Conservation (phyloP, 2,329 filamentous ascomycete genomes). For the Nakataea oryzae region DNA sequence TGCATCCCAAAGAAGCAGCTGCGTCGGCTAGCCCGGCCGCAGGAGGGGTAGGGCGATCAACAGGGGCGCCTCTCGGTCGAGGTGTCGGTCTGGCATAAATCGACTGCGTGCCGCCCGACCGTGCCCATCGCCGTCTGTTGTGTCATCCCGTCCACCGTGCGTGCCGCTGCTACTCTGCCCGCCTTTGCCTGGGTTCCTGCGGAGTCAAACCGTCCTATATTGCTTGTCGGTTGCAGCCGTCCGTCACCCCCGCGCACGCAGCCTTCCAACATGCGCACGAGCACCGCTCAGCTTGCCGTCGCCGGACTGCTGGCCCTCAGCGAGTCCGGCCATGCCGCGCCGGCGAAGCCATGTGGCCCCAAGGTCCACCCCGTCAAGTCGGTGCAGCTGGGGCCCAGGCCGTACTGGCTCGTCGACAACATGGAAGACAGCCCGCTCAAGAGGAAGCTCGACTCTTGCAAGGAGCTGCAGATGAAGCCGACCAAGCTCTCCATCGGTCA, state of each 20-base stretch:
- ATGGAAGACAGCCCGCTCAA: constrained; percentile 53
- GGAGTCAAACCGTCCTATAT: background rate
- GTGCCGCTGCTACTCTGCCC: background rate
- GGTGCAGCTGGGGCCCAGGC: constrained; percentile 52
- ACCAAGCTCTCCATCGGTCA: constrained; percentile 51
- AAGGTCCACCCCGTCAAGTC: constrained; percentile 23
- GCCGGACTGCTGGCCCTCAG: constrained; percentile 1
- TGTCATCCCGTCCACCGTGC: background rate
- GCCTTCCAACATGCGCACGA: background rate
- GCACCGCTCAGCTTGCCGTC: background rate
- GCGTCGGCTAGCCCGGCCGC: background rate
- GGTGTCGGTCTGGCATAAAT: background rate
- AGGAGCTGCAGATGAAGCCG: constrained; percentile 38
- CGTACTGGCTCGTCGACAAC: constrained; percentile 52
- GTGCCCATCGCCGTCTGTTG: background rate
- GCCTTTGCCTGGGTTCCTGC: background rate
- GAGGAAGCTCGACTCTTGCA: constrained; percentile 46
- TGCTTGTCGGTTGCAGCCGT: no score
- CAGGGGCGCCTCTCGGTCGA: background rate
- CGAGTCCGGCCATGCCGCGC: background rate
- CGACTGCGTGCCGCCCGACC: background rate
- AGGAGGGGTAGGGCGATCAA: background rate
- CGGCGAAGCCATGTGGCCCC: background rate
- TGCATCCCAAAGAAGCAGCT: background rate
- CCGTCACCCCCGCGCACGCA: no score